Percentiles rank a stretch among this genome's conserved stretches.
Conservation (phyloP, 192 early-diverging fungal genomes). For the Allomyces macrogynus region DNA sequence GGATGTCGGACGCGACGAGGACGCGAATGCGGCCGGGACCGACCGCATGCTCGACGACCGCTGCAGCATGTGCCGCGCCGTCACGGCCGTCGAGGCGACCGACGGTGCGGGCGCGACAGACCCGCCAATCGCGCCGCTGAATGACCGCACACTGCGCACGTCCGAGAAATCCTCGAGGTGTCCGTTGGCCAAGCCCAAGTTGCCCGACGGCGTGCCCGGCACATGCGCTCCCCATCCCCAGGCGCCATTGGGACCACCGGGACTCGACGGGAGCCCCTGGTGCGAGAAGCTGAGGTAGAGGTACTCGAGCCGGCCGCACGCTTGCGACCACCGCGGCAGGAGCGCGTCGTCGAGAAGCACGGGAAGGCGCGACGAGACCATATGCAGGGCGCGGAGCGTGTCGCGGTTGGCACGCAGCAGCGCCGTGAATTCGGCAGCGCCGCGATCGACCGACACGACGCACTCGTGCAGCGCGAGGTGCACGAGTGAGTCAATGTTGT, state of each 20-base stretch:
- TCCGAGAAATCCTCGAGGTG: not conserved
- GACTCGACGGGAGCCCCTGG: not conserved
- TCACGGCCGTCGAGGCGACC: not conserved
- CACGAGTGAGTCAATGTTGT: not conserved
- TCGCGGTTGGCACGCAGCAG: not conserved
- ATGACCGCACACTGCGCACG: not conserved
- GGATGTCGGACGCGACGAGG: too few species aligned
- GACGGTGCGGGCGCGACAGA: not conserved
- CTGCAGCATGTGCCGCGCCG: not conserved
- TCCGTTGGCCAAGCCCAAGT: too few species aligned
- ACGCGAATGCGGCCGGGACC: not conserved
- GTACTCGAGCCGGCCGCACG: not conserved
- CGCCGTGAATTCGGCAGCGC: not conserved
- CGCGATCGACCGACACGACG: not conserved
- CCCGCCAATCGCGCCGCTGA: not conserved
- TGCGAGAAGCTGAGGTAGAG: not conserved
- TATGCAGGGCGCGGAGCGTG: not conserved
- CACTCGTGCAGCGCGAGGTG: not conserved
- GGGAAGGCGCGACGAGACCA: not conserved
- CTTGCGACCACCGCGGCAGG: not conserved
- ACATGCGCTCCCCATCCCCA: not conserved
- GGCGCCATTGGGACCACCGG: too few species aligned
- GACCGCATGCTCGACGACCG: not conserved
- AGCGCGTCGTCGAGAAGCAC: not conserved
- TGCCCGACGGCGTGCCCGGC: not conserved